Base-by-base conservation (phyloP, 805 yeast species). In the Candida endomychidarum region DNA sequence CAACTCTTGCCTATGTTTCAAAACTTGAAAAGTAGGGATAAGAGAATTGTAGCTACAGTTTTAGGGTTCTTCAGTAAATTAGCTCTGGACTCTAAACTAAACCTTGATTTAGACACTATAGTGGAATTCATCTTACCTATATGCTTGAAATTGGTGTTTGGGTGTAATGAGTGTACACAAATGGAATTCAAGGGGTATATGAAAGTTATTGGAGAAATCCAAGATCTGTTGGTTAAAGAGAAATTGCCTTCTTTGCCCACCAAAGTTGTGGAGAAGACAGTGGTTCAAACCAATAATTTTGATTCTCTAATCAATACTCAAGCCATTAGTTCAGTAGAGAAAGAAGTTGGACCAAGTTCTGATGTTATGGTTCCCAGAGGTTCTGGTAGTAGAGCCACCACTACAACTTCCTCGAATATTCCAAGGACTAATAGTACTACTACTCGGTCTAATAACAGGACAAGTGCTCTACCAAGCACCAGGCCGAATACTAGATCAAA, bases 1-100 rank as follows among this genome's bases (percentile, higher is more conserved):
- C 86, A 83, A 40, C 67, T 93, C 26, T 61, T 93, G n/a, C 96
- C 96, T 0, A 63, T 91, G 16, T 67, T 91, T 42, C 75, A 77
- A 50, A 77, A 78, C 11, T 76, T 87, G 74, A 87, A 87, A 57
- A 82, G 93, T 19, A 68, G 93, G 45, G 90, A 86, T 52, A 73
- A 85, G 11, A 64, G 78, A 31, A 80, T 86, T 27, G 72, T 86
- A 5, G 59, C 64, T 2, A 50, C 48, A 15, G 57, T 74, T 8
- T 65, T 79, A 14, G 74, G 67, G 16, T 72, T 78, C 29, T 80
- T 77, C 32, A 58, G 58, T 1, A 60, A 77, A 12, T 72, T 85
- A n/a, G 69, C 70, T n/a, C 68, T 70, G 19, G 72, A 54, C 42
- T 55, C 54, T 3, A 65, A 61, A 38, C 49, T 65, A 6, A 43